phyloP scores from a whole-genome alignment of 257 asterid species.

The Ligustrum vulgare region DNA sequence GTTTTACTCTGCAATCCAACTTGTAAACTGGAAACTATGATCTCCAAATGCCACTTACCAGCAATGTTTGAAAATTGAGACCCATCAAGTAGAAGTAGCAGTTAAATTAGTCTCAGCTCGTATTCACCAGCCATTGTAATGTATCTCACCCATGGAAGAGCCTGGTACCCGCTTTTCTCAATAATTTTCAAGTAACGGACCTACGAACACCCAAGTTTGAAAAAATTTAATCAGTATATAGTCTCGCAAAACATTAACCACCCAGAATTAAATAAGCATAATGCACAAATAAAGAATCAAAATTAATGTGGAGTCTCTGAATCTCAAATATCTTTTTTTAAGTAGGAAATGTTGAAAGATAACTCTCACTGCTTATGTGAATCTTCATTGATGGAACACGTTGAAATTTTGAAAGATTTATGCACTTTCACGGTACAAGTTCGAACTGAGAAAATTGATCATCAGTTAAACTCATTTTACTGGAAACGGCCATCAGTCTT shows the following conservation, averaged over 20 bases:
- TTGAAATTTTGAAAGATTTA: neutral
- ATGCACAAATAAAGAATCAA: neutral
- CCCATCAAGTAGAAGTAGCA: neutral
- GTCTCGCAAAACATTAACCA: neutral
- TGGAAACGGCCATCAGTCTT: neutral
- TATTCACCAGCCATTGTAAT: slow-evolving; percentile 93
- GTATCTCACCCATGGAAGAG: slow-evolving; percentile 91
- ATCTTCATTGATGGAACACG: neutral
- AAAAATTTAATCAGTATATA: neutral
- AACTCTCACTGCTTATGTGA: neutral
- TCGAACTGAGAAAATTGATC: neutral
- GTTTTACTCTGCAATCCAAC: neutral
- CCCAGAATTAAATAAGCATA: neutral
- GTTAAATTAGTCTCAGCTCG: slow-evolving; percentile 70
- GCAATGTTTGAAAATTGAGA: neutral
- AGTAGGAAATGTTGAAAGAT: neutral
- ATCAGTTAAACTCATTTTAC: neutral
- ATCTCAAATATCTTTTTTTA: neutral
- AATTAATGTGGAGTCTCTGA: no score
- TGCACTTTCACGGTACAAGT: neutral
- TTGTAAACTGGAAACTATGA: neutral
- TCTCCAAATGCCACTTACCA: neutral
- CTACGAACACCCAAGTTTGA: slow-evolving; percentile 33
- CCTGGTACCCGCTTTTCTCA: slow-evolving; percentile 88
- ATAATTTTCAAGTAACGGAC: slow-evolving; percentile 85